Conservation (phyloP, 768 basidiomycete species). For the Podaxis pistillaris region DNA sequence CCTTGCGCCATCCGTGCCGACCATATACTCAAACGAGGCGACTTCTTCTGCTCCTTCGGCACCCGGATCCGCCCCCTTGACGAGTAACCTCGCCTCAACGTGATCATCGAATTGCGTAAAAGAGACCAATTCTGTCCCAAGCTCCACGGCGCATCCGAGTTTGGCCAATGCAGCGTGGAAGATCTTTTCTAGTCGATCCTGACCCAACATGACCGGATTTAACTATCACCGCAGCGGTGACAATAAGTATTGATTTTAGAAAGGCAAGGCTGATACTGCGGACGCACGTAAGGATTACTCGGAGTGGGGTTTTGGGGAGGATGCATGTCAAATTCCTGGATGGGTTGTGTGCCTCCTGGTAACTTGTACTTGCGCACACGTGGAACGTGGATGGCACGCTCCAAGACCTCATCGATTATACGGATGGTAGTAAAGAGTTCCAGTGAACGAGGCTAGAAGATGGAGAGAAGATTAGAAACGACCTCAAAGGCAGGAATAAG, state of each 20-base stretch:
- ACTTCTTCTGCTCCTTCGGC: slow-evolving; percentile 26
- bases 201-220: slow-evolving; percentile 33
- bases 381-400: slow-evolving; percentile 24
- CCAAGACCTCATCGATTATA: slow-evolving; percentile 34
- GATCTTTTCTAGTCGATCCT: slow-evolving; percentile 36
- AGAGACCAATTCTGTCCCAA: slow-evolving; percentile 43
- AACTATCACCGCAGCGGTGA: slow-evolving; percentile 20
- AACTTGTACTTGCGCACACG: slow-evolving; percentile 33
- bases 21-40: slow-evolving; percentile 32
- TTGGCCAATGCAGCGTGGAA: slow-evolving; percentile 33
- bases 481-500: slow-evolving; percentile 1
- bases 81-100: slow-evolving; percentile 35
- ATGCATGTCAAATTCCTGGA: slow-evolving; percentile 32
- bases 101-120: slow-evolving; percentile 36
- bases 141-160: slow-evolving; percentile 35
- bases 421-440: slow-evolving; percentile 42
- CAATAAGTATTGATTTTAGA: background rate
- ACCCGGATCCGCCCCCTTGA: slow-evolving; percentile 21
- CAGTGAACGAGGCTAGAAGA: slow-evolving; percentile 39
- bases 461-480: background rate
- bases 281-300: slow-evolving; percentile 32
- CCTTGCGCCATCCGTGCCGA: slow-evolving; percentile 45
- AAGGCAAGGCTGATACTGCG: background rate
- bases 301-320: slow-evolving; percentile 29
- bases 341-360: slow-evolving; percentile 25